These are phyloP conservation scores for Calonectria crousiana DNA, from an alignment of 2,329 filamentous ascomycete species.

Conservation along the genomic window DNA sequence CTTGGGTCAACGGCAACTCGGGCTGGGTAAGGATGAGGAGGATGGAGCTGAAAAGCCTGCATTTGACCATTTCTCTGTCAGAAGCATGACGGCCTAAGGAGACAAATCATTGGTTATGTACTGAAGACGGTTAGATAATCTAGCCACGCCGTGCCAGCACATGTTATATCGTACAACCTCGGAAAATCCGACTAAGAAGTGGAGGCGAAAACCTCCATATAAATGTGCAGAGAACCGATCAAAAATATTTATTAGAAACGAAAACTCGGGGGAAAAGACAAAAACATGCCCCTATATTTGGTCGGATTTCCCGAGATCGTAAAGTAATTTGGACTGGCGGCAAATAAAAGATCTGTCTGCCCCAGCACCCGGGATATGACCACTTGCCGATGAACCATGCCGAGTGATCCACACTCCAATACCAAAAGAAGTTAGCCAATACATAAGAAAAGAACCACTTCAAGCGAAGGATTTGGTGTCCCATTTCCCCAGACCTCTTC, in stretches of 20 bases:
- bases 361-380: not conserved
- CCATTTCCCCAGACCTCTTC: not conserved
- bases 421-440: not conserved
- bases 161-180: not conserved
- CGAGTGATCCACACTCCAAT: not conserved
- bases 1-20: not conserved
- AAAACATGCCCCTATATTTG: no score
- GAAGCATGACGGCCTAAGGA: not conserved
- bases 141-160: not conserved
- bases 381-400: not conserved
- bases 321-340: not conserved
- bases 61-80: not conserved
- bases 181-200: no score
- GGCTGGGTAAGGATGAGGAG: not conserved
- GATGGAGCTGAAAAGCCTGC: not conserved
- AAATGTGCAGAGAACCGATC: no score
- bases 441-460: no score
- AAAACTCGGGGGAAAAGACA: no score
- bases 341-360: not conserved
- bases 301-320: no score
- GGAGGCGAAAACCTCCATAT: no score
- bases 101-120: not conserved
- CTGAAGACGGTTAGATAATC: not conserved
- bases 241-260: no score
- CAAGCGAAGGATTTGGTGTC: not conserved